Evolutionary conservation across 345 rosid genomes (phyloP).

Genomic region (Bruguiera sexangula): DNA sequence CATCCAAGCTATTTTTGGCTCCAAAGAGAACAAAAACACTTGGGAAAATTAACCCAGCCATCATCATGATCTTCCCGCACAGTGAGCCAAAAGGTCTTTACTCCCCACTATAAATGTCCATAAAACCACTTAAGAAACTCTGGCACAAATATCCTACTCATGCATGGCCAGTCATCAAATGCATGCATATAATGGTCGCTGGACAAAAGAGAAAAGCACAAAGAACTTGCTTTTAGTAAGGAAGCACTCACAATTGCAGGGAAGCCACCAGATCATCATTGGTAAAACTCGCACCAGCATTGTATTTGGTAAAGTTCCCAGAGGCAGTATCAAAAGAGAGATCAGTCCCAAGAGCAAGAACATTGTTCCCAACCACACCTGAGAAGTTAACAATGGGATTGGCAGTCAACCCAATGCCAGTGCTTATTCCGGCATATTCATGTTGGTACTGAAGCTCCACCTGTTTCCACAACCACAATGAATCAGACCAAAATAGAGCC

Average conservation of each 20-base stretch:
- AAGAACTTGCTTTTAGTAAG: neutral
- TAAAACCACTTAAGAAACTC: neutral
- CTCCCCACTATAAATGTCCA: neutral
- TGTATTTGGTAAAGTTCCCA: slow-evolving; percentile 73
- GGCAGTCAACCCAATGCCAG: slow-evolving; percentile 79
- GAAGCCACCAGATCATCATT: slow-evolving; percentile 76
- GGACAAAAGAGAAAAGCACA: no score
- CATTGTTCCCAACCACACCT: slow-evolving; percentile 69
- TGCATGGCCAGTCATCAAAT: neutral
- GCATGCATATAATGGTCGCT: neutral
- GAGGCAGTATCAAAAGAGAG: slow-evolving; percentile 68
- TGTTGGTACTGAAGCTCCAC: slow-evolving; percentile 87
- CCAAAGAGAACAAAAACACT: no score
- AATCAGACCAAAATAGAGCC: slow-evolving; percentile 6
- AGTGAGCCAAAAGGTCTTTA: neutral
- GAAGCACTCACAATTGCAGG: slow-evolving; percentile 61
- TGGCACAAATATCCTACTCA: neutral
- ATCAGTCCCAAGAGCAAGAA: slow-evolving; percentile 78
- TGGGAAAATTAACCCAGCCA: neutral
- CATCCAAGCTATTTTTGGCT: no score
- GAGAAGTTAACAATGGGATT: slow-evolving; percentile 84
- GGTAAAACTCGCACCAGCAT: slow-evolving; percentile 65
- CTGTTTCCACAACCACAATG: slow-evolving; percentile 35
- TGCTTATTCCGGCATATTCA: slow-evolving; percentile 82
- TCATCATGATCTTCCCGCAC: neutral